Conservation (phyloP, 2,329 filamentous ascomycete species). For the Paramyrothecium roridum region DNA sequence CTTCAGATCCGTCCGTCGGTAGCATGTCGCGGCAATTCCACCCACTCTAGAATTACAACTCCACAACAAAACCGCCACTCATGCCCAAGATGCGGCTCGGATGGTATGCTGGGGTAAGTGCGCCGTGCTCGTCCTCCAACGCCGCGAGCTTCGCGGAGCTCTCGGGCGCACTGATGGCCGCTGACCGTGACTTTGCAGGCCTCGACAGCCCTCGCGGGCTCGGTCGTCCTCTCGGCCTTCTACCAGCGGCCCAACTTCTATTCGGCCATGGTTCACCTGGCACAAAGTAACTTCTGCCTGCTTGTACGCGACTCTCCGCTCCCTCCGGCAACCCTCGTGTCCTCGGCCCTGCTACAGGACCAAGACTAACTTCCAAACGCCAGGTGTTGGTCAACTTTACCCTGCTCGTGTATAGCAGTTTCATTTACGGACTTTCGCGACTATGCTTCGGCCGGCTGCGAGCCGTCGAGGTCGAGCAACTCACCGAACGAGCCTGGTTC, state of each 20-base stretch:
- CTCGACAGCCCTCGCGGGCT: conserved; percentile 79
- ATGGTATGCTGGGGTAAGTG: conserved; percentile 60
- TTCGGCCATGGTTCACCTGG: conserved; percentile 93
- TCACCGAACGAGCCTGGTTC: conserved; percentile 98
- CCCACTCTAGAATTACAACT: too few species aligned
- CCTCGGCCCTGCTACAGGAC: conserved; percentile 4
- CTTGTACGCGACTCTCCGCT: conserved; percentile 58
- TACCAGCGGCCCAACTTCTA: conserved; percentile 97
- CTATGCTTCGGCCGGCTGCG: conserved; percentile 88
- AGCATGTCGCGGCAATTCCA: neutral
- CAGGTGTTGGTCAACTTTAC: conserved; percentile 90
- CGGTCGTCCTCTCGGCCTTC: conserved; percentile 85
- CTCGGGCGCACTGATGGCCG: conserved; percentile 18
- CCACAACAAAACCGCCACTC: conserved; percentile 2
- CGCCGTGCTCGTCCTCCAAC: conserved; percentile 5
- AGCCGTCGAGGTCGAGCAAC: conserved; percentile 91
- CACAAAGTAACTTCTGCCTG: conserved; percentile 92
- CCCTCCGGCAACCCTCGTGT: neutral
- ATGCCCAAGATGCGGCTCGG: conserved; percentile 53
- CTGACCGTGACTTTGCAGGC: conserved; percentile 44
- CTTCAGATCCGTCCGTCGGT: neutral
- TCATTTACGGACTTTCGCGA: conserved; percentile 85
- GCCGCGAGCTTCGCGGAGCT: conserved; percentile 9
- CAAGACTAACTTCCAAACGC: conserved; percentile 7
- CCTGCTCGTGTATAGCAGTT: conserved; percentile 73